These are phyloP conservation scores for Poa annua DNA, from an alignment of 176 grass and related monocot genomes.

Conservation along the genomic window DNA sequence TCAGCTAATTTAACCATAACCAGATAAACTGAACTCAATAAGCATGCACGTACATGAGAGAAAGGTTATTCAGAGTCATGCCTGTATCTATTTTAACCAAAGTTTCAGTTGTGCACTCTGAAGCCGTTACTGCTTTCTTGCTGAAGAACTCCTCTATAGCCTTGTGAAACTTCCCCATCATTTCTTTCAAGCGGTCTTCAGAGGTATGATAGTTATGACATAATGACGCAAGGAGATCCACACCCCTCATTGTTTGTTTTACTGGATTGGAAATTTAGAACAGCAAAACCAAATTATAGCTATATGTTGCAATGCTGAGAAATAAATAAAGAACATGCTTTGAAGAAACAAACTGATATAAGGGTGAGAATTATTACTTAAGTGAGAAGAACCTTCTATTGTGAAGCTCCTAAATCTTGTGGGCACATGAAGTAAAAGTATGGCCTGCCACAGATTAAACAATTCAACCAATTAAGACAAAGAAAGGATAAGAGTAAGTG, in stretches of 20 bases:
- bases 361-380: constrained; percentile 64
- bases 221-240: constrained; percentile 80
- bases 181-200: constrained; percentile 74
- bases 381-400: constrained; percentile 71
- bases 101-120: constrained; percentile 58
- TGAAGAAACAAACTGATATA: constrained; percentile 13
- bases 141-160: constrained; percentile 64
- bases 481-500: constrained; percentile 5
- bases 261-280: constrained; percentile 52
- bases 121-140: constrained; percentile 66
- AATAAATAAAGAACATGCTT: constrained; percentile 16
- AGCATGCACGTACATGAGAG: neutral
- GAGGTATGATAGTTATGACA: constrained; percentile 89
- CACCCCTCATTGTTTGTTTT: constrained; percentile 72
- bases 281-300: constrained; percentile 40
- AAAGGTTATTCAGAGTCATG: constrained; percentile 24
- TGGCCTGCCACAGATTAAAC: constrained; percentile 61
- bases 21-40: constrained; percentile 2
- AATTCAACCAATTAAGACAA: constrained; percentile 7
- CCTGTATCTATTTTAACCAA: constrained; percentile 84
- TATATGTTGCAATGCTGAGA: constrained; percentile 4
- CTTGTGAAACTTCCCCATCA: constrained; percentile 67
- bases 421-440: constrained; percentile 90
- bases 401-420: constrained; percentile 71
- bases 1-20: constrained; percentile 26